Evolutionary conservation across 768 basidiomycete species (phyloP).

Genomic region (Dioszegia aurantiaca): DNA sequence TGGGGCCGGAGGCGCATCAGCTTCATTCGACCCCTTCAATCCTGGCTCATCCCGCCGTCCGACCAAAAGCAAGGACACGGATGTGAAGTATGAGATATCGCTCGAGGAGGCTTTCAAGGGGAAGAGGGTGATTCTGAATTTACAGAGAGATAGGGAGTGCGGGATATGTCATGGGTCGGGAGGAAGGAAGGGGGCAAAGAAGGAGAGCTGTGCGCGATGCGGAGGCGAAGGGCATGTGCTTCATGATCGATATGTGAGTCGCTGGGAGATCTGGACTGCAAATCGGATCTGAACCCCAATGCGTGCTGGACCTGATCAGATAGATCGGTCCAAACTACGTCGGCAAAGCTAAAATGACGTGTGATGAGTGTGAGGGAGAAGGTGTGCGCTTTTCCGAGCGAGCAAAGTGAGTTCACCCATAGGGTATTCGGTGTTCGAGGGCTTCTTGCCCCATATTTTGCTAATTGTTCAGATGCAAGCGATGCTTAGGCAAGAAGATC

Average conservation of each 20-base stretch:
- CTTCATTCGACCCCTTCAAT: slow-evolving; percentile 15
- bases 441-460: no score
- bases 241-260: slow-evolving; percentile 50
- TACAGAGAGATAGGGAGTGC: slow-evolving; percentile 82
- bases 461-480: slow-evolving; percentile 70
- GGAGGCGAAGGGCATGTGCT: slow-evolving; percentile 68
- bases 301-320: no score
- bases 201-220: slow-evolving; percentile 74
- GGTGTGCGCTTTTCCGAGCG: slow-evolving; percentile 40
- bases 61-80: slow-evolving; percentile 28
- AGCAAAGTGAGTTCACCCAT: slow-evolving; percentile 39
- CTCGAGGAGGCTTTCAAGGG: slow-evolving; percentile 92
- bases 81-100: slow-evolving; percentile 65
- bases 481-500: slow-evolving; percentile 83
- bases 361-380: slow-evolving; percentile 52
- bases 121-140: slow-evolving; percentile 78
- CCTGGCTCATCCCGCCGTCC: slow-evolving; percentile 55
- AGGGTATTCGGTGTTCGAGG: no score
- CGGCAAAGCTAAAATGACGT: slow-evolving; percentile 49
- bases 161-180: slow-evolving; percentile 78
- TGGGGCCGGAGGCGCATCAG: slow-evolving; percentile 51
- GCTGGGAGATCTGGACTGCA: no score
- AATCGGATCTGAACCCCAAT: no score
- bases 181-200: slow-evolving; percentile 76
- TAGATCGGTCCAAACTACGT: slow-evolving; percentile 50